A percentile compares a stretch with the other conserved stretches of the same genome.
phyloP scores from a whole-genome alignment of 768 basidiomycete genomes.

The Boletales sp. region DNA sequence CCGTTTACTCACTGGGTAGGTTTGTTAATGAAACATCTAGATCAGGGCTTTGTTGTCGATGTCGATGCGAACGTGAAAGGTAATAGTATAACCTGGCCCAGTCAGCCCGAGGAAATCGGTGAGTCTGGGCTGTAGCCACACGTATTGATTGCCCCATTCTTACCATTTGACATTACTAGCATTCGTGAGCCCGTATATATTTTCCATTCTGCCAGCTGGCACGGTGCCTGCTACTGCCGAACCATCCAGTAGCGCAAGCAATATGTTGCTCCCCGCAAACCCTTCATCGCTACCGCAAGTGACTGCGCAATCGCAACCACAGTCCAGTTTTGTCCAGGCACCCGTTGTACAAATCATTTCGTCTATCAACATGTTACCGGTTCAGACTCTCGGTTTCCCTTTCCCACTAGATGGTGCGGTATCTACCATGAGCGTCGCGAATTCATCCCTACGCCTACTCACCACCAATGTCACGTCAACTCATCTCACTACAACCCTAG shows the following conservation, averaged over 20 bases:
- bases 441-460: constrained; percentile 62
- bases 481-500: constrained; percentile 35
- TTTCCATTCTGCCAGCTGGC: constrained; percentile 71
- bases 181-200: constrained; percentile 72
- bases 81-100: constrained; percentile 64
- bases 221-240: constrained; percentile 40
- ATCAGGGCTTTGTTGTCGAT: constrained; percentile 65
- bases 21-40: constrained; percentile 34
- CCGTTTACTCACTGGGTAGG: neutral
- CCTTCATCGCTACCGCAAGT: constrained; percentile 13
- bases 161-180: constrained; percentile 49
- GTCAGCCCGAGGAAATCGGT: constrained; percentile 83
- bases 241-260: constrained; percentile 16
- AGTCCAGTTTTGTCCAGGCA: constrained; percentile 44
- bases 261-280: constrained; percentile 4
- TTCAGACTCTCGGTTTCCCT: constrained; percentile 66
- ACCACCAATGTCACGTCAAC: constrained; percentile 38
- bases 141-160: constrained; percentile 61
- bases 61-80: constrained; percentile 53
- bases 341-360: constrained; percentile 71
- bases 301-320: constrained; percentile 22
- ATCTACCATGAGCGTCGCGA: constrained; percentile 21
- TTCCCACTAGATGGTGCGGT: constrained; percentile 31
- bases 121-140: constrained; percentile 6
- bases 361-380: constrained; percentile 56